Base-by-base conservation (phyloP, 176 grass and related monocot genomes). In the Alloteropsis semialata region DNA sequence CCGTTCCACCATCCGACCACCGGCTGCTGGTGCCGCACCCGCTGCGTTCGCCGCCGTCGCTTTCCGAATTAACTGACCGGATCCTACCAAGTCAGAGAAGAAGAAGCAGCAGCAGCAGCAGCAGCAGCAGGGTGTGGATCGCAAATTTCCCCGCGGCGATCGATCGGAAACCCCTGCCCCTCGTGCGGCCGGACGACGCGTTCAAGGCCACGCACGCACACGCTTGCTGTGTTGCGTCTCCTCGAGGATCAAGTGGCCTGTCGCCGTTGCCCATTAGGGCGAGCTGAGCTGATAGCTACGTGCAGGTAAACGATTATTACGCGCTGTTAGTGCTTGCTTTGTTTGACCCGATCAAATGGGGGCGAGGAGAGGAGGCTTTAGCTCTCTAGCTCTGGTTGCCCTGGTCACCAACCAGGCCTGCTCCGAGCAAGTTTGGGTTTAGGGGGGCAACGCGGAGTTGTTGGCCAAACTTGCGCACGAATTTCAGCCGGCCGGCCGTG, bases 331-430 rank as follows among this genome's bases (percentile, higher is more conserved):
- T 25, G 9, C 10, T 28, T 46, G 53, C 70, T 58, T 36, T 64
- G 69, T 68, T 81, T 75, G 85, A 81, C 61, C 41, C 25, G 27
- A 64, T 57, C 37, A 76, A 63, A 72, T 25, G 76, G 21, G 2
- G 39, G 29, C n/a, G n/a, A n/a, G n/a, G n/a, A n/a, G 9, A 13
- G 22, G 34, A 36, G 34, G 34, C 3, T 36, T 5, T 36, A 36
- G 34, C 34, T 36, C 34, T 36, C n/a, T 36, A 5, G 3, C 34
- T 2, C 32, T 76, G 14, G 73, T 34, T 60, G 74, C 74, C 21
- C 21, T 18, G 76, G 3, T 65, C 66, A 84, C 86, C 86, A 79
- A 84, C 74, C 48, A 5, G 6, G 67, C 84, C 58, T 69, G 70
- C 28, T 58, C 70, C 25, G 54, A 41, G 53, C 19, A 22, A 12